Conservation (phyloP, 116 monocot genomes). For the Phalaenopsis hybrid region DNA sequence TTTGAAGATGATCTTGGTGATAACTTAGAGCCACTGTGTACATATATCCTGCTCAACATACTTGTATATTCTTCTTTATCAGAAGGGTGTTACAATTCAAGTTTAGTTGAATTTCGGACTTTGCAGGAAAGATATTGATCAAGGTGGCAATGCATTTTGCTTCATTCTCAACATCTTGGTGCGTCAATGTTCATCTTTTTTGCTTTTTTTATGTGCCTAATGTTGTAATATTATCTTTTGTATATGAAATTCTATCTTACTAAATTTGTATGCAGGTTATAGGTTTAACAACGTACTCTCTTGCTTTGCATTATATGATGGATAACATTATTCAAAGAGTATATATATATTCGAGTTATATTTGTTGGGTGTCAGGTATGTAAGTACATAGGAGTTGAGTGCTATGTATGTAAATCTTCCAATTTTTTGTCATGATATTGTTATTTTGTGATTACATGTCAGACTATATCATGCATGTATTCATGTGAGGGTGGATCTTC, state of each 20-base stretch:
- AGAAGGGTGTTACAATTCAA: neutral
- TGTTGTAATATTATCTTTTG: neutral
- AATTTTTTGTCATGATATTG: too few species aligned
- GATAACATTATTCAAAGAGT: slow-evolving; percentile 52
- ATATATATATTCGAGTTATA: too few species aligned
- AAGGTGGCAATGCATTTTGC: slow-evolving; percentile 83
- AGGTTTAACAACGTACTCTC: slow-evolving; percentile 79
- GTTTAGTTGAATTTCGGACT: neutral
- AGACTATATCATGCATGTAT: too few species aligned
- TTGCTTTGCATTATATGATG: slow-evolving; percentile 84
- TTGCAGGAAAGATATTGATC: slow-evolving; percentile 78
- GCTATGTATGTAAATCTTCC: too few species aligned
- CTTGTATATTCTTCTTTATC: neutral
- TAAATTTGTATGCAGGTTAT: slow-evolving; percentile 47
- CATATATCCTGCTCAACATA: slow-evolving; percentile 24
- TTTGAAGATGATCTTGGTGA: slow-evolving; percentile 92
- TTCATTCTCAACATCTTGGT: slow-evolving; percentile 88
- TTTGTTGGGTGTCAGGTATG: too few species aligned
- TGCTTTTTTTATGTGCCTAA: neutral
- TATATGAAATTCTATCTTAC: neutral
- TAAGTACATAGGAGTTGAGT: too few species aligned
- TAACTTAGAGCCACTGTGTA: slow-evolving; percentile 78
- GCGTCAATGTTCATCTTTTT: neutral
- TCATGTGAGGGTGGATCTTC: too few species aligned
- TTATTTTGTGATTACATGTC: too few species aligned